These are phyloP conservation scores for Aureobasidium sp. DNA, from an alignment of 2,329 filamentous ascomycete species.

Conservation along the genomic window DNA sequence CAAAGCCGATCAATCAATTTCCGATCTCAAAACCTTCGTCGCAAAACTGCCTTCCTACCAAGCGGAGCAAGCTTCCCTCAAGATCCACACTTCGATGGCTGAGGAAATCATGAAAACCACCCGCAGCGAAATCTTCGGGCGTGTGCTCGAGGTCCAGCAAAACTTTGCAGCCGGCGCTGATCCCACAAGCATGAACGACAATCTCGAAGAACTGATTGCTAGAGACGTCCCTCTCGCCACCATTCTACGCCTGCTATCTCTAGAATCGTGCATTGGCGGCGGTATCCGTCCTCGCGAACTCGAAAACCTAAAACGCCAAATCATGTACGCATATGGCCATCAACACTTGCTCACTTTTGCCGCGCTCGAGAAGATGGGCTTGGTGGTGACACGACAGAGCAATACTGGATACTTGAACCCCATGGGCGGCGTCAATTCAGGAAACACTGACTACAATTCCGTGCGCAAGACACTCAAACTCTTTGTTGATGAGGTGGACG, in stretches of 20 bases:
- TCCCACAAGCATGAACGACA: constrained; percentile 70
- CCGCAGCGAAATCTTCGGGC: constrained; percentile 78
- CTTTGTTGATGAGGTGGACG: constrained; percentile 93
- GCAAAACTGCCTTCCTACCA: constrained; percentile 85
- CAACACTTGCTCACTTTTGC: constrained; percentile 88
- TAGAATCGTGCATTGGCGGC: constrained; percentile 84
- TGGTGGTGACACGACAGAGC: constrained; percentile 64
- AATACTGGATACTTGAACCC: constrained; percentile 75
- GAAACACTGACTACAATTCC: constrained; percentile 69
- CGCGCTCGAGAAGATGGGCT: constrained; percentile 78
- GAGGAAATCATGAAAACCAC: constrained; percentile 96
- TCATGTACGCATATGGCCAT: constrained; percentile 89
- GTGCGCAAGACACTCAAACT: constrained; percentile 78
- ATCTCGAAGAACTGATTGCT: constrained; percentile 89
- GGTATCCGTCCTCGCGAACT: constrained; percentile 83
- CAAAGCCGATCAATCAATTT: constrained; percentile 68
- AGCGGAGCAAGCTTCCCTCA: constrained; percentile 85
- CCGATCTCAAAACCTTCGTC: constrained; percentile 92
- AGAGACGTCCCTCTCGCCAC: constrained; percentile 73
- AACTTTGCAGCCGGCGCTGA: constrained; percentile 87
- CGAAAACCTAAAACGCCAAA: constrained; percentile 77
- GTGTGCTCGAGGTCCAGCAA: constrained; percentile 86
- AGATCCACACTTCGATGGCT: constrained; percentile 81
- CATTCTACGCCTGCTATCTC: constrained; percentile 75
- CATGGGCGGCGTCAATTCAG: constrained; percentile 50